phyloP scores from a whole-genome alignment of 1,139 yeast species.

The Williopsis jadinii region DNA sequence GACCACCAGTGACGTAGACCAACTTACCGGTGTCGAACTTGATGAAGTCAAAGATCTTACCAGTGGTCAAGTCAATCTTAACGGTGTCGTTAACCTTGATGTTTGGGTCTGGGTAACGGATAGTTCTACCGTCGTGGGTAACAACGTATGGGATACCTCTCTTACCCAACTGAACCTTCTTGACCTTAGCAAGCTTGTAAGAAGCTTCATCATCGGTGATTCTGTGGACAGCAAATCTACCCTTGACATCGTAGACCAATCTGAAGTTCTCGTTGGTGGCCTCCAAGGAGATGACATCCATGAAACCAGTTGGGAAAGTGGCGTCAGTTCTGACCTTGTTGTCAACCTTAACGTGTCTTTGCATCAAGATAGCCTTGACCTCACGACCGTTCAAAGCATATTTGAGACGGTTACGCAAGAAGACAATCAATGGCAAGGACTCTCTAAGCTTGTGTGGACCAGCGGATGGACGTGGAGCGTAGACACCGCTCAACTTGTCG shows the following conservation, averaged over 20 bases:
- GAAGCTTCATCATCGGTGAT: conserved; percentile 97
- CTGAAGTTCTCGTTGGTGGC: conserved; percentile 99
- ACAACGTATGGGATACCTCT: conserved; percentile 97
- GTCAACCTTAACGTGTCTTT: conserved; percentile 98
- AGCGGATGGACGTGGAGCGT: conserved; percentile 99
- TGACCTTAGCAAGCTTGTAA: conserved; percentile 96
- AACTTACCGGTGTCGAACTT: conserved; percentile 94
- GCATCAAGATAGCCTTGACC: conserved; percentile 98
- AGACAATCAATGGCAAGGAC: conserved; percentile 95
- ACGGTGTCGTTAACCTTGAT: conserved; percentile 97
- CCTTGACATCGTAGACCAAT: conserved; percentile 96
- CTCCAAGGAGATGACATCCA: conserved; percentile 95
- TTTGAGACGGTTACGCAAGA: conserved; percentile 99
- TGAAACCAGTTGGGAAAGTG: conserved; percentile 98
- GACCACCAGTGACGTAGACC: conserved; percentile 99
- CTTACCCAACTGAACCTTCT: conserved; percentile 97
- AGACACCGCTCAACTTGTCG: conserved; percentile 99
- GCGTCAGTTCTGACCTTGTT: conserved; percentile 99
- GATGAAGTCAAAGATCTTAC: conserved; percentile 87
- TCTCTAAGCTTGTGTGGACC: conserved; percentile 99
- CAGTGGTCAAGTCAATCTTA: conserved; percentile 91
- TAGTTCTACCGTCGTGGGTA: conserved; percentile 99
- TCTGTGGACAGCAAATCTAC: conserved; percentile 99
- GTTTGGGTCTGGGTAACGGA: conserved; percentile 98
- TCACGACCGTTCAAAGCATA: conserved; percentile 99